Evolutionary conservation across 805 yeast genomes (phyloP), one percentile per base, ranked within the genome.

Genomic region (Candida sphagnicola): DNA sequence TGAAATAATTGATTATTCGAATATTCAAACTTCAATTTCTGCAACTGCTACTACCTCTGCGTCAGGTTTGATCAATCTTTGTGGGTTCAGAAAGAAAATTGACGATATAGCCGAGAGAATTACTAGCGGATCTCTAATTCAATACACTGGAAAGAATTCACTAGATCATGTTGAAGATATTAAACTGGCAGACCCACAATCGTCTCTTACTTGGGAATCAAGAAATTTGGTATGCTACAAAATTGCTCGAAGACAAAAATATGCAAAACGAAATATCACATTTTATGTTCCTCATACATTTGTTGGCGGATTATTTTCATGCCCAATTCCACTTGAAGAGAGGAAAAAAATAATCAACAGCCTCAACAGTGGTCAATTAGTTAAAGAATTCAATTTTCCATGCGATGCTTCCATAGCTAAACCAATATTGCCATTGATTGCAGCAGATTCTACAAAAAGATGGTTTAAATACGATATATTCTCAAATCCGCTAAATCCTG

Each of bases 291-390:
- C 88, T 0, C 62, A 69, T 14, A 70, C 78, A 0, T 75, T 76
- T 59, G 75, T 84, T 2, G 91, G 90, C 4, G 88, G 80, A 0
- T 47, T 83, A 2, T 84, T 71, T 54, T 68, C 69, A 39, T 78
- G 85, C 48, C 58, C 68, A 10, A 41, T 72, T 1, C 49, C 68
- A 2, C 41, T 50, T 14, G 57, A 50, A 1, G 46, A 45, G 4
- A 67, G 62, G 39, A 32, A 25, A 15, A 31, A 42, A 35, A 19
- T 57, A 48, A 36, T 50, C 54, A 40, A 44, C 38, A 19, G 42
- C 29, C 44, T 51, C 18, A 21, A 40, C 8, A 38, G 44, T 2
- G 34, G 40, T 6, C 46, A 49, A n/a, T 42, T 43, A 10, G 33
- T 53, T 11, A 41, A 48, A 17, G 39, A 44, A 1, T 48, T 57